Evolutionary conservation across 2,329 filamentous ascomycete genomes (phyloP).

Genomic region (Lizonia empirigonia): DNA sequence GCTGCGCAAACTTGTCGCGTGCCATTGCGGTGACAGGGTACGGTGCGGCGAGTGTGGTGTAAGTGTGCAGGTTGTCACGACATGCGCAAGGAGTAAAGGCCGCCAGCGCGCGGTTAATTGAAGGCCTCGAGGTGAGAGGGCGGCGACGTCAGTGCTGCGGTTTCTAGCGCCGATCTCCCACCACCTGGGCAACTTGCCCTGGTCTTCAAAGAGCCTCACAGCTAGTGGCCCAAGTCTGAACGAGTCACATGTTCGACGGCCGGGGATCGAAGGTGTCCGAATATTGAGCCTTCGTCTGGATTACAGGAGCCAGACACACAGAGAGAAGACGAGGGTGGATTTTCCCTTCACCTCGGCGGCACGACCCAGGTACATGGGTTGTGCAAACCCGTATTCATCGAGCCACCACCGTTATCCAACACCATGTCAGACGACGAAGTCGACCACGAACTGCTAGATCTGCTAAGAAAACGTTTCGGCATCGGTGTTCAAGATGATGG

Average conservation of each 20-base stretch:
- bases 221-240: conserved; percentile 10
- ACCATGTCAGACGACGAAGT: conserved; percentile 90
- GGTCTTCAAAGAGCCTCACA: conserved; percentile 37
- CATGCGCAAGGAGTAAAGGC: conserved; percentile 22
- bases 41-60: conserved; percentile 9
- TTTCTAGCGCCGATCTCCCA: conserved; percentile 24
- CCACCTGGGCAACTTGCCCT: too few species aligned
- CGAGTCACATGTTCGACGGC: conserved; percentile 12
- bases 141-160: conserved; percentile 30
- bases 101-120: conserved; percentile 15
- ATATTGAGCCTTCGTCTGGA: background rate
- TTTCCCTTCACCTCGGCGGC: background rate
- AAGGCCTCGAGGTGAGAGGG: conserved; percentile 23
- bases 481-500: conserved; percentile 61
- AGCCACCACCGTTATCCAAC: background rate
- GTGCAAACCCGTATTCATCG: background rate
- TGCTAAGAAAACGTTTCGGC: conserved; percentile 79
- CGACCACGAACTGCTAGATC: conserved; percentile 83
- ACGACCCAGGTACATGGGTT: background rate
- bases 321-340: background rate
- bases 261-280: background rate
- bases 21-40: conserved; percentile 45
- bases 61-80: conserved; percentile 20
- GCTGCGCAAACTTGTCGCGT: conserved; percentile 57
- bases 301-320: background rate